Evolutionary conservation across 164 flowering plant species (phyloP).

Genomic region (Piper betle): DNA sequence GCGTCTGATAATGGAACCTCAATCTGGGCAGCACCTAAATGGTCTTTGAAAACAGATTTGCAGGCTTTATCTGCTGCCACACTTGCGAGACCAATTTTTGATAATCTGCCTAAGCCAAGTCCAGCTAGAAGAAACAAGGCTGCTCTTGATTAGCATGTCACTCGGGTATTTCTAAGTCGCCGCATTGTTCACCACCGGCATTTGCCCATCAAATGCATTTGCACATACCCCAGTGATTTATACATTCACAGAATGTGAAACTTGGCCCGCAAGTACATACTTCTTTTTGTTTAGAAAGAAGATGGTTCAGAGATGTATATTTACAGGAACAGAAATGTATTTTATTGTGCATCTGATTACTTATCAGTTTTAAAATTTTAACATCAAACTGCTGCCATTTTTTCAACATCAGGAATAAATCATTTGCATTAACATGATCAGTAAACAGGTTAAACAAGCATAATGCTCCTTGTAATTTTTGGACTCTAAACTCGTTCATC

Average conservation of each 20-base stretch:
- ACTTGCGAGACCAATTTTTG: conserved; percentile 62
- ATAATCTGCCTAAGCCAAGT: conserved; percentile 66
- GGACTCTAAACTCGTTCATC: no score
- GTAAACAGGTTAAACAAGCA: no score
- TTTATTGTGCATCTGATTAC: no score
- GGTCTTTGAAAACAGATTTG: conserved; percentile 64
- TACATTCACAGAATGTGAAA: background rate
- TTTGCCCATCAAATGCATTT: background rate
- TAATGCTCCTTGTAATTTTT: no score
- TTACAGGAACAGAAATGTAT: no score
- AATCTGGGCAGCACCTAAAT: conserved; percentile 44
- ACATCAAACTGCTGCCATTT: no score
- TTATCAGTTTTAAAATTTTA: no score
- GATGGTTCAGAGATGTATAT: no score
- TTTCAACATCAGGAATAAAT: no score
- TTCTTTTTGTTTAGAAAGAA: no score
- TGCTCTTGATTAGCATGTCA: conserved; percentile 45
- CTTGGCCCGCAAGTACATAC: background rate
- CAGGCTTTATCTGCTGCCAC: conserved; percentile 41
- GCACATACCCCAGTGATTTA: background rate
- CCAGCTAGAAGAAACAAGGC: conserved; percentile 54
- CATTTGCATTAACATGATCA: no score
- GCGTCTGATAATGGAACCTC: conserved; percentile 34
- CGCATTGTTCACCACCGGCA: background rate
- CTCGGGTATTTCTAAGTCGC: background rate